Percentiles rank a stretch among this genome's conserved stretches.
These are phyloP conservation scores for Trifolium repens DNA, from an alignment of 306 rosid species.

Conservation along the genomic window DNA sequence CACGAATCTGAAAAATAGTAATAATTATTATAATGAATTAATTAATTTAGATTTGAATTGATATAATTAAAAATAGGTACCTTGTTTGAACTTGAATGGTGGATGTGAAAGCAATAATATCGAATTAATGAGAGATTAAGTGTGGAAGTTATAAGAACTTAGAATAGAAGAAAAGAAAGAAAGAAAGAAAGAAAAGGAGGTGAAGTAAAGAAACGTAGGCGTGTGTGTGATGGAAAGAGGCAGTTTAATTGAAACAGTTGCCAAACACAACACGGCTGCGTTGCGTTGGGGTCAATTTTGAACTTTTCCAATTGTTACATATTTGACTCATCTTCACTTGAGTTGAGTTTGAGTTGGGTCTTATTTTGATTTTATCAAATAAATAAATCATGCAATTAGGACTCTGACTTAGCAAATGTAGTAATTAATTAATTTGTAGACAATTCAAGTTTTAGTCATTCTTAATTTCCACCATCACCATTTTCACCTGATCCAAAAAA, in stretches of 20 bases:
- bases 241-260: background rate
- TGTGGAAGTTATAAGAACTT: background rate
- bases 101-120: background rate
- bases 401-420: background rate
- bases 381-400: background rate
- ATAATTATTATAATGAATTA: background rate
- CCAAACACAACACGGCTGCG: constrained; percentile 6
- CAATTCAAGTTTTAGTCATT: background rate
- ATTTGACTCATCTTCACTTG: background rate
- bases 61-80: background rate
- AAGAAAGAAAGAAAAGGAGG: background rate
- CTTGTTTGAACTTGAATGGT: background rate
- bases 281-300: background rate
- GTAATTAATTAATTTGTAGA: background rate
- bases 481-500: no score
- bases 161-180: constrained; percentile 7
- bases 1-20: background rate
- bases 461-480: no score
- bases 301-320: background rate
- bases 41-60: background rate
- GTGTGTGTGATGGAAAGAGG: constrained; percentile 11
- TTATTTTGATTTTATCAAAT: background rate
- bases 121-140: background rate
- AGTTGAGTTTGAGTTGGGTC: background rate
- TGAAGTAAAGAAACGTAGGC: constrained; percentile 24